phyloP scores from a whole-genome alignment of 192 early-diverging fungal species.

The Pilaira anomala region DNA sequence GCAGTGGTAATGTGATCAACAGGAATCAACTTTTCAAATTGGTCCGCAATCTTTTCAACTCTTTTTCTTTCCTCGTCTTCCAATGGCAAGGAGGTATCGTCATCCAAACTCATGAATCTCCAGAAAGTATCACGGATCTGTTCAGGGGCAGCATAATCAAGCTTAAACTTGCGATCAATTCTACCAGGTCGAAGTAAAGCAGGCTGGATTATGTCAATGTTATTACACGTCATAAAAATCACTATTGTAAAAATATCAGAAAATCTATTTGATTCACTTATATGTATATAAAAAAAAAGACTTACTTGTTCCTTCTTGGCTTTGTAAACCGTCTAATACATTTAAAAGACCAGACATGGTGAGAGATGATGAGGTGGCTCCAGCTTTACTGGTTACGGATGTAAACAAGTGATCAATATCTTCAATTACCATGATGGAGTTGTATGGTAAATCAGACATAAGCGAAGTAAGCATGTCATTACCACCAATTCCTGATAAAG shows the following conservation, averaged over 20 bases:
- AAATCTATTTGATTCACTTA: background rate
- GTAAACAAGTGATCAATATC: slow-evolving; percentile 38
- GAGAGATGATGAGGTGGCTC: slow-evolving; percentile 3
- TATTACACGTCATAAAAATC: slow-evolving; percentile 52
- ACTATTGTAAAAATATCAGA: slow-evolving; percentile 16
- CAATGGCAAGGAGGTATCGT: background rate
- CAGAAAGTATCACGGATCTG: slow-evolving; percentile 43
- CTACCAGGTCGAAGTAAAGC: slow-evolving; percentile 51
- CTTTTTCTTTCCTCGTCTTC: no score
- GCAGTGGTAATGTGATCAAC: background rate
- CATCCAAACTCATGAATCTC: slow-evolving; percentile 13
- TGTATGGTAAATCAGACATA: slow-evolving; percentile 37
- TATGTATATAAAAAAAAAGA: background rate
- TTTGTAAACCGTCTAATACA: slow-evolving; percentile 48
- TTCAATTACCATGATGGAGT: slow-evolving; percentile 51
- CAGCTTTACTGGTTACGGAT: slow-evolving; percentile 15
- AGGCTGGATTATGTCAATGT: slow-evolving; percentile 43
- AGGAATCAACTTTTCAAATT: background rate
- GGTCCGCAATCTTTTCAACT: no score
- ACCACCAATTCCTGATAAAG: slow-evolving; percentile 35
- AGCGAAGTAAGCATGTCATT: slow-evolving; percentile 39
- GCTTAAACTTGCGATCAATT: slow-evolving; percentile 42
- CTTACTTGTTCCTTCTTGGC: slow-evolving; percentile 41
- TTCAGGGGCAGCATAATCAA: slow-evolving; percentile 46
- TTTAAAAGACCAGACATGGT: slow-evolving; percentile 46